phyloP scores from a whole-genome alignment of 2,329 filamentous ascomycete genomes.

The Endothia cerciana region DNA sequence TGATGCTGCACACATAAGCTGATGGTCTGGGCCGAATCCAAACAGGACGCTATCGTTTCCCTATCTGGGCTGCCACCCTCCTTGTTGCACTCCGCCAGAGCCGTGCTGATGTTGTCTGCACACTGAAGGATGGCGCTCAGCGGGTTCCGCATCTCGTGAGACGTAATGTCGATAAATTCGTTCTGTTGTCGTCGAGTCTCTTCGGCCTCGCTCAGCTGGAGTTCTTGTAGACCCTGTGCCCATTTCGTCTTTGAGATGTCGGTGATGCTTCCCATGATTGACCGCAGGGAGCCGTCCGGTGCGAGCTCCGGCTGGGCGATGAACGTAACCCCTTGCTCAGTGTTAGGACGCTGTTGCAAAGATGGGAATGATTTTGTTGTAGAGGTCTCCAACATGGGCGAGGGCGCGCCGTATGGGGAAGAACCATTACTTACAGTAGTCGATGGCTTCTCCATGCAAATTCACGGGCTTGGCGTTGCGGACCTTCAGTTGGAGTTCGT shows the following conservation, averaged over 20 bases:
- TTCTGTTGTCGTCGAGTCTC: conserved; percentile 54
- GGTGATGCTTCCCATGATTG: conserved; percentile 47
- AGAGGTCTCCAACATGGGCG: too few relatives aligned
- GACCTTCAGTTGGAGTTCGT: conserved; percentile 48
- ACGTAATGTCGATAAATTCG: conserved; percentile 57
- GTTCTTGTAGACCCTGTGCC: conserved; percentile 44
- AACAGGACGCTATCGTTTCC: conserved; percentile 49
- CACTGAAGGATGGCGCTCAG: conserved; percentile 60
- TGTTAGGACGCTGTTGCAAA: background rate
- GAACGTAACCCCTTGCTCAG: conserved; percentile 39
- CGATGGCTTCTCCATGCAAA: conserved; percentile 43
- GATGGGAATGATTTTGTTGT: background rate
- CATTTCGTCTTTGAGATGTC: conserved; percentile 50
- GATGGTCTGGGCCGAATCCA: conserved; percentile 61
- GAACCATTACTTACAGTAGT: conserved; percentile 39
- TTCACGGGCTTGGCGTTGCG: conserved; percentile 37
- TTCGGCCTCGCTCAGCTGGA: conserved; percentile 42
- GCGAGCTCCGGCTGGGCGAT: conserved; percentile 42
- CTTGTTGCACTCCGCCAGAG: conserved; percentile 31
- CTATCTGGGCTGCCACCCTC: conserved; percentile 33
- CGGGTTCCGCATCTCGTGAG: conserved; percentile 58
- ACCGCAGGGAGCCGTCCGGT: conserved; percentile 39
- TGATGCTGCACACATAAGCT: conserved; percentile 61
- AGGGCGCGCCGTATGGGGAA: background rate
- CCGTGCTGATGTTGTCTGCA: conserved; percentile 54